Conservation (phyloP, 1,284 basidiomycete genomes). For the Apiotrichum laibachii region DNA sequence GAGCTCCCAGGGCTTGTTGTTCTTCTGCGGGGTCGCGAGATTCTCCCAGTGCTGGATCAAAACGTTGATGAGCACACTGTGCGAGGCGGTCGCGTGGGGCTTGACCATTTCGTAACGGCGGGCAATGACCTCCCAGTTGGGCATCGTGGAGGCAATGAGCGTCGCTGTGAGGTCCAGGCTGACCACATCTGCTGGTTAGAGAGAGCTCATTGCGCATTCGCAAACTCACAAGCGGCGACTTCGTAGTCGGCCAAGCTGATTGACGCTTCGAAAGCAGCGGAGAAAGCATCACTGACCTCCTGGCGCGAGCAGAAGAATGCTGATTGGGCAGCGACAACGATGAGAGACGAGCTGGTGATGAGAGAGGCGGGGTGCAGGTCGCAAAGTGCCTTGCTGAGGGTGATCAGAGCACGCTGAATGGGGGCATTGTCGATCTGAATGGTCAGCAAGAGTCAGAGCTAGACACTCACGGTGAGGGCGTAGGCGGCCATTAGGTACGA, state of each 20-base stretch:
- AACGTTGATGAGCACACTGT: conserved; percentile 20
- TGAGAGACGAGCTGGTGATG: conserved; percentile 20
- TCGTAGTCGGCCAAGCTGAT: conserved; percentile 31
- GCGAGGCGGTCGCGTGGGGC: conserved; percentile 19
- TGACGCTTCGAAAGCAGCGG: conserved; percentile 24
- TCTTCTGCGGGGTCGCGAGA: conserved; percentile 6
- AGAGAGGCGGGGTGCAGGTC: conserved; percentile 14
- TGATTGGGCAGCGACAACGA: conserved; percentile 22
- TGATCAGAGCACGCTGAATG: conserved; percentile 16
- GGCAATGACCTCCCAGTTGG: conserved; percentile 13
- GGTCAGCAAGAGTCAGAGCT: neutral
- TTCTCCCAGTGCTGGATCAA: conserved; percentile 30
- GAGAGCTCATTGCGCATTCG: neutral
- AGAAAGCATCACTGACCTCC: neutral
- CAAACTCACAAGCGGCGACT: conserved; percentile 26
- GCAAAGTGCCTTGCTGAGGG: conserved; percentile 12
- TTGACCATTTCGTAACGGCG: conserved; percentile 26
- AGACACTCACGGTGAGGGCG: conserved; percentile 19
- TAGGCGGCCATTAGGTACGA: conserved; percentile 26
- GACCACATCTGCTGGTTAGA: conserved; percentile 28
- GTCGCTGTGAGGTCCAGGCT: conserved; percentile 23
- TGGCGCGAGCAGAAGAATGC: neutral
- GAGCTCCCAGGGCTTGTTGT: conserved; percentile 23
- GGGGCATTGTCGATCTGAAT: conserved; percentile 13
- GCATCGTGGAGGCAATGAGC: conserved; percentile 12